phyloP scores from a whole-genome alignment of 1,284 basidiomycete species.

The Chondrostereum purpureum region DNA sequence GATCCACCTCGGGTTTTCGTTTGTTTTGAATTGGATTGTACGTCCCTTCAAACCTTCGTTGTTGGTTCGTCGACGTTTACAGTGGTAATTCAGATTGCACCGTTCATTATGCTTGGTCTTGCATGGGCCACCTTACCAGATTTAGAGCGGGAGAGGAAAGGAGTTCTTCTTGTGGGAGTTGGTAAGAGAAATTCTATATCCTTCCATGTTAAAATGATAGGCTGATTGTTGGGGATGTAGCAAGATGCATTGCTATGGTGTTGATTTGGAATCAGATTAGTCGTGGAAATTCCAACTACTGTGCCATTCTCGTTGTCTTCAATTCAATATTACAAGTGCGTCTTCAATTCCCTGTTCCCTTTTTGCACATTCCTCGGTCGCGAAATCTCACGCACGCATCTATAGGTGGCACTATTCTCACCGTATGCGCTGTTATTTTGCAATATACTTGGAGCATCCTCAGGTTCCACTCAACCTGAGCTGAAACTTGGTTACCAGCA shows the following conservation, averaged over 20 bases:
- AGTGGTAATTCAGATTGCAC: constrained; percentile 20
- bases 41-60: constrained; percentile 32
- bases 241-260: constrained; percentile 73
- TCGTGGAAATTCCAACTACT: constrained; percentile 67
- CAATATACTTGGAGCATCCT: constrained; percentile 53
- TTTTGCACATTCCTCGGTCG: neutral
- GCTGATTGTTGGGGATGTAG: constrained; percentile 22
- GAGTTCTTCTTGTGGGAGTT: constrained; percentile 46
- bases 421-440: constrained; percentile 75
- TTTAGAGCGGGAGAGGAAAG: constrained; percentile 56
- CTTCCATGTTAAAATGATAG: neutral
- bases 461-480: constrained; percentile 17
- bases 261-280: constrained; percentile 82
- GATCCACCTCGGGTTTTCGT: constrained; percentile 65
- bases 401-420: neutral
- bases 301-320: constrained; percentile 64
- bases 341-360: neutral
- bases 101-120: constrained; percentile 76
- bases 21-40: constrained; percentile 79
- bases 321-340: constrained; percentile 55
- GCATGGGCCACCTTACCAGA: constrained; percentile 87
- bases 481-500: constrained; percentile 57
- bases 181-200: neutral
- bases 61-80: neutral
- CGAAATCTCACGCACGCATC: too few relatives aligned